Evolutionary conservation across 176 grass and related monocot genomes (phyloP).

Genomic region (Carex parvula): DNA sequence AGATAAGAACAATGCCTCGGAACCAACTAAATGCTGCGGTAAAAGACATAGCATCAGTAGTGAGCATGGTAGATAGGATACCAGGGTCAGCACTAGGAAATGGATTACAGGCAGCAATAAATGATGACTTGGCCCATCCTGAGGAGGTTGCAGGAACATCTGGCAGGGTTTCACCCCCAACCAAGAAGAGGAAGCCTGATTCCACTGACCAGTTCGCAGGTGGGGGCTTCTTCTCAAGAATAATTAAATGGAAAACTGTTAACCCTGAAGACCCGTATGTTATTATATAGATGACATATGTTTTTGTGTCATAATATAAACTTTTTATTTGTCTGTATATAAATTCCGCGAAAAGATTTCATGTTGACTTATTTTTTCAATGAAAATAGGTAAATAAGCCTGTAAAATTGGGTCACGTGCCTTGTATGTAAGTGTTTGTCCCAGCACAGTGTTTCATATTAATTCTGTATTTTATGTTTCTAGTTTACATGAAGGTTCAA

Average conservation of each 20-base stretch:
- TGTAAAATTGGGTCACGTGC: too few relatives aligned
- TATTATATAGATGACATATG: background rate
- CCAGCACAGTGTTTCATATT: too few relatives aligned
- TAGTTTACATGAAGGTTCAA: background rate
- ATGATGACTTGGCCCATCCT: conserved; percentile 81
- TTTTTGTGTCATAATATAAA: background rate
- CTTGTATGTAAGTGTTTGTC: too few relatives aligned
- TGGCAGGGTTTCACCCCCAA: conserved; percentile 21
- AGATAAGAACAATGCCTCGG: conserved; percentile 42
- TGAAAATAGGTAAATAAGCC: too few relatives aligned
- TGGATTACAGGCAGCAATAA: conserved; percentile 82
- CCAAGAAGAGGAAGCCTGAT: conserved; percentile 96
- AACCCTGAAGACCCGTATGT: conserved; percentile 36
- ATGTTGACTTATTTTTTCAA: background rate
- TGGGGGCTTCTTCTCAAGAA: conserved; percentile 84
- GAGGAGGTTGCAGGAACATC: conserved; percentile 48
- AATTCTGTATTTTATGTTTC: too few relatives aligned
- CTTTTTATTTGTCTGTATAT: background rate
- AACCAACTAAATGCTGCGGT: conserved; percentile 50
- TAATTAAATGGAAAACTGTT: conserved; percentile 64
- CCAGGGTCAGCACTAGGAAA: conserved; percentile 92
- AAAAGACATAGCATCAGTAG: conserved; percentile 73
- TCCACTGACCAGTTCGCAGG: conserved; percentile 12
- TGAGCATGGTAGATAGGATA: conserved; percentile 88
- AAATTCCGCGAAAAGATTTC: background rate